These are phyloP conservation scores for Kuraishia capsulata DNA, from an alignment of 805 yeast species.

Conservation along the genomic window DNA sequence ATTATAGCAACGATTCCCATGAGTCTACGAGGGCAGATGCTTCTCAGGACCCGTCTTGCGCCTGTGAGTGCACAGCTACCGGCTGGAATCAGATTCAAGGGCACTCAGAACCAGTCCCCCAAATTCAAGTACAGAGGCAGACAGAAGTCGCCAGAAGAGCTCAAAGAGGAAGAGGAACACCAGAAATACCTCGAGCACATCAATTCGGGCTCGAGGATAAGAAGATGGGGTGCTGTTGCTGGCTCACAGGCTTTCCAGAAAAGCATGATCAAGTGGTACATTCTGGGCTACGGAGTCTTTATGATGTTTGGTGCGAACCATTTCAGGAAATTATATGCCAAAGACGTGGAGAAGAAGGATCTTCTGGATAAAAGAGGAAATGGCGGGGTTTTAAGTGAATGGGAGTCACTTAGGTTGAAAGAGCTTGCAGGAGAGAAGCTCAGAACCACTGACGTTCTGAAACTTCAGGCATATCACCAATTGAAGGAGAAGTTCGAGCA, in stretches of 20 bases:
- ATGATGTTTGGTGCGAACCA: conserved; percentile 51
- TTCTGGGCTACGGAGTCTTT: conserved; percentile 50
- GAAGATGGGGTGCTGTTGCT: conserved; percentile 44
- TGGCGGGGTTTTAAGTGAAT: conserved; percentile 42
- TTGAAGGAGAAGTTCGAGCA: conserved; percentile 29
- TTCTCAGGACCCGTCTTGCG: too few relatives aligned
- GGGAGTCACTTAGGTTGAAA: conserved; percentile 53
- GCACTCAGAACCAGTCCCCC: background rate
- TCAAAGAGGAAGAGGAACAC: background rate
- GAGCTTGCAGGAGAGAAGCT: conserved; percentile 47
- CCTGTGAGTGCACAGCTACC: too few relatives aligned
- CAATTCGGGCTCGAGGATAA: conserved; percentile 21
- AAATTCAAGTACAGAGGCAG: background rate
- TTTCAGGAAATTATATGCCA: conserved; percentile 56
- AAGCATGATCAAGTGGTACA: conserved; percentile 52
- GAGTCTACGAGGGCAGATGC: too few relatives aligned
- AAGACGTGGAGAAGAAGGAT: conserved; percentile 48
- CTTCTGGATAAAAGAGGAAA: conserved; percentile 18
- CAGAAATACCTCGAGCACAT: conserved; percentile 18
- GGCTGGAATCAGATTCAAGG: too few relatives aligned
- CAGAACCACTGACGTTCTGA: conserved; percentile 56
- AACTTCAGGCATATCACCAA: conserved; percentile 48
- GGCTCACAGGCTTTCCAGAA: conserved; percentile 51
- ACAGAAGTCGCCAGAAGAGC: background rate
- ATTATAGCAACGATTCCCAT: too few relatives aligned